Conservation (phyloP, 2,329 filamentous ascomycete species). For the Trichoderma sp. region DNA sequence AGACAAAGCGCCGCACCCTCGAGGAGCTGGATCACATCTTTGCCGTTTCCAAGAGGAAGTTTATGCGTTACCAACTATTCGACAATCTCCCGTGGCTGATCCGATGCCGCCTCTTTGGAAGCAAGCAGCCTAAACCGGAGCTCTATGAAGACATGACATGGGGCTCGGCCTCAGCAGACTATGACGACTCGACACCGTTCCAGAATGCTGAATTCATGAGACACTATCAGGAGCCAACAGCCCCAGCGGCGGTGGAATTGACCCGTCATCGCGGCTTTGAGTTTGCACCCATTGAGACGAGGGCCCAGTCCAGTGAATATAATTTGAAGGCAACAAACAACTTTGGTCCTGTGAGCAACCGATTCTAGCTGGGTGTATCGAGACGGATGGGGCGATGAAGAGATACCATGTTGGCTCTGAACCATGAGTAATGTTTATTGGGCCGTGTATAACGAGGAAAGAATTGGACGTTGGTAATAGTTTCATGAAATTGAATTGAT, state of each 20-base stretch:
- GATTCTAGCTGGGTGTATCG: background rate
- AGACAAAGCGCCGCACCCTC: constrained; percentile 44
- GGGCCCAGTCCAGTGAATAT: background rate
- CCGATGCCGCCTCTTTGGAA: constrained; percentile 32
- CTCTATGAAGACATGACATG: constrained; percentile 40
- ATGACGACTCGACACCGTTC: constrained; percentile 7
- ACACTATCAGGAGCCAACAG: background rate
- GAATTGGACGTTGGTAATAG: background rate
- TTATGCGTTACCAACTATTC: constrained; percentile 41
- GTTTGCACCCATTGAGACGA: background rate
- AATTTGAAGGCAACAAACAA: constrained; percentile 21
- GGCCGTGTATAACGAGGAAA: background rate
- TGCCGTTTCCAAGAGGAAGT: constrained; percentile 41
- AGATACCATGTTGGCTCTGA: background rate
- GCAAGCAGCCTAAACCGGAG: constrained; percentile 32
- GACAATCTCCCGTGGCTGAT: constrained; percentile 42
- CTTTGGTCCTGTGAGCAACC: constrained; percentile 2
- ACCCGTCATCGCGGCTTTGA: background rate
- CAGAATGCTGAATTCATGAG: background rate
- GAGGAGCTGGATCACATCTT: constrained; percentile 47
- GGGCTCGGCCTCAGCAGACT: constrained; percentile 27
- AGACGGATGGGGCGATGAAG: background rate
- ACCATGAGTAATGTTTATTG: background rate
- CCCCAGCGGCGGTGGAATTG: constrained; percentile 21
- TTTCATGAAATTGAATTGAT: background rate